Evolutionary conservation across 257 asterid genomes (phyloP).

Genomic region (Primulina huaijiensis): DNA sequence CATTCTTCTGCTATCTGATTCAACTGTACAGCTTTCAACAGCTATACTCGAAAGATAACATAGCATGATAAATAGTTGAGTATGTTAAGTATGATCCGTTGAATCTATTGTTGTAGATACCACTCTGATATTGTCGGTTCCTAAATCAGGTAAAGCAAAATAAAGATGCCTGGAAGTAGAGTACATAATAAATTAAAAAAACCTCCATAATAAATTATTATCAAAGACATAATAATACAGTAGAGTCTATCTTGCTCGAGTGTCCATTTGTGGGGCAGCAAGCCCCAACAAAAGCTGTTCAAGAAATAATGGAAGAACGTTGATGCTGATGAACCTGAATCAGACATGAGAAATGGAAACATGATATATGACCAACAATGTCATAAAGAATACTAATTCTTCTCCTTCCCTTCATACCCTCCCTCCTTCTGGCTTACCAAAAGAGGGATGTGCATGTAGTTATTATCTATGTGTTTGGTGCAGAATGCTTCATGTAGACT

Average conservation of each 20-base stretch:
- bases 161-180: background rate
- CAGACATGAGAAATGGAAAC: background rate
- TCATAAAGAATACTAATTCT: background rate
- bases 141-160: background rate
- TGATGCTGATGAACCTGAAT: background rate
- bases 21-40: background rate
- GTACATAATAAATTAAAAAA: background rate
- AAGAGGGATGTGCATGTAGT: background rate
- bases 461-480: slow-evolving; percentile 10
- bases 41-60: background rate
- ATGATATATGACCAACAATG: background rate
- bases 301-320: too few relatives aligned
- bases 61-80: background rate
- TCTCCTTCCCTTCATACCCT: background rate
- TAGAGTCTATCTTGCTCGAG: background rate
- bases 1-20: background rate
- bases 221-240: too few relatives aligned
- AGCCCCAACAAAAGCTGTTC: background rate
- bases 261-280: background rate
- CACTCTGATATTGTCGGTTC: background rate
- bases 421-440: slow-evolving; percentile 1
- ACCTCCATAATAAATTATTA: too few relatives aligned
- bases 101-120: background rate
- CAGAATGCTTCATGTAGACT: background rate
- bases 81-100: too few relatives aligned